Base-by-base conservation (phyloP, 306 rosid species). In the Crotalaria pallida region DNA sequence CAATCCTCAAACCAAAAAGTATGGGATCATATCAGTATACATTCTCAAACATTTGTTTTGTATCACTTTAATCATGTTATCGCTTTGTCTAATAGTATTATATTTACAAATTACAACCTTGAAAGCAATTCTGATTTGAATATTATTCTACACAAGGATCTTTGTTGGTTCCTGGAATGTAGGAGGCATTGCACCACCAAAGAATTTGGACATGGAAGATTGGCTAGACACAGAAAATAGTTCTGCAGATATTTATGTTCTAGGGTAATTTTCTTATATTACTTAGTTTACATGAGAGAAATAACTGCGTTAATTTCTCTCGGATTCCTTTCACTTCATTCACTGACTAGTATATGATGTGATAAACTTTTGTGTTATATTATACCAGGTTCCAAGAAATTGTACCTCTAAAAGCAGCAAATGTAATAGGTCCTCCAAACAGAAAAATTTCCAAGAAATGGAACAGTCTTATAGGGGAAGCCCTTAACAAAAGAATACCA, bases 141-240 rank as follows among this genome's bases (percentile, higher is more conserved):
- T 31, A 31, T 74, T 51, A n/a, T n/a, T n/a, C 1, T 75, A 56
- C 31, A 48, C 12, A 17, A 92, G 98, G 95, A 74, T 89, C 74
- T 89, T 84, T 69, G 90, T 84, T 63, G 83, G 96, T 89, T 86
- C 98, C 1, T 92, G 98, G 96, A 92, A 89, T 74, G 88, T 92
- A 44, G 98, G 96, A 56, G 96, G 96, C 70, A 63, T 84, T 77
- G 83, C 81, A 76, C 96, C 98, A 34, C 86, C 84, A 31, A 71
- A 84, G 59, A 82, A 86, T 75, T 80, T 89, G 82, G 65, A 83
- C 50, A 66, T 92, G 73, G 86, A 81, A 57, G 96, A 80, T 55
- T 89, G 90, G 96, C 72, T 92, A 7, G 87, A 89, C 34, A 77
- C 80, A 36, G 33, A 60, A 47, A 79, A 75, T 29, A 43, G 63